Base-by-base conservation (phyloP, 23 red algal genomes). In the Cyanidium caldarium region DNA sequence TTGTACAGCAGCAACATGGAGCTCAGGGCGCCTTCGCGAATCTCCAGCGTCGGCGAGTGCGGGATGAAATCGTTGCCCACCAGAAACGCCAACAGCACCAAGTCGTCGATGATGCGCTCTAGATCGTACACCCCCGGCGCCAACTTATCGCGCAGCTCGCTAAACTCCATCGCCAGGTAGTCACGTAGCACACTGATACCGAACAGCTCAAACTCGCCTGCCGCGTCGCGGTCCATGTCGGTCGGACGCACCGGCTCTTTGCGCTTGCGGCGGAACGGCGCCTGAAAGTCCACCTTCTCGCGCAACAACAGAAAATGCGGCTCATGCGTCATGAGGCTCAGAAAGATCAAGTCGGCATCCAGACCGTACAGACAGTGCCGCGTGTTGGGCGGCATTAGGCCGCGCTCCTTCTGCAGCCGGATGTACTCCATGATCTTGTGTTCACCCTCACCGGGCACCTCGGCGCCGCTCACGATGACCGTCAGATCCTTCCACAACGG, bases 351-450 rank as follows among this genome's bases (percentile, higher is more conserved):
- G 72, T 96, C 91, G 14, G 91, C 91, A 40, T 96, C 91, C 67
- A 88, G 66, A 16, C 91, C 91, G 58, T 96, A 96, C 0, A 96
- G 61, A 61, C 91, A 96, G 65, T 96, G 91, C 23, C 80, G 58
- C 34, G 77, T 77, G 44, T 86, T 80, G 10, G 91, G 43, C 29
- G 34, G 29, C 65, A 82, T 41, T 0, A 30, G 33, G 31, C 46
- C 42, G 3, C 72, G 57, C 61, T 72, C 67, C 20, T 81, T 82
- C 34, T 73, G 67, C 28, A 68, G 40, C 14, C 91, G 82, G 37
- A 96, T 96, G 57, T 88, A 88, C 41, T 96, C 80, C 80, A 96
- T 96, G 46, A 96, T 96, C 78, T 96, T 96, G 46, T 96, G 91
- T 68, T 96, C 91, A 39, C 91, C 91, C 56, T 96, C 91, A 30